Base-by-base conservation (phyloP, 73 alveolate genomes). In the Stentor roeselii region DNA sequence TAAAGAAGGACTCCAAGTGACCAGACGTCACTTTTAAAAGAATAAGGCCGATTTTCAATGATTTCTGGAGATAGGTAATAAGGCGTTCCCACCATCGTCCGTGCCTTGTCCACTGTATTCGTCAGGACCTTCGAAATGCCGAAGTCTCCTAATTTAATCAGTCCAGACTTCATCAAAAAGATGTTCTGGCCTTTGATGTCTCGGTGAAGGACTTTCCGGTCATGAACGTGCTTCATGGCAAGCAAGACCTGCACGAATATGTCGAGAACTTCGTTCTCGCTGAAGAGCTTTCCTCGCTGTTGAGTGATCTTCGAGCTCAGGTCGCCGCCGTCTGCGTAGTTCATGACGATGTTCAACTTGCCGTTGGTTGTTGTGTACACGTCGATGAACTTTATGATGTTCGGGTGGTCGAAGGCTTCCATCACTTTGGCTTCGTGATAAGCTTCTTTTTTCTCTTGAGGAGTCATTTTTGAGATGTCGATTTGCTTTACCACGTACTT, bases 21-120 rank as follows among this genome's bases (percentile, higher is more conserved):
- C 98, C 99, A 95, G 2, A 95, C 87, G 80, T 95, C 99, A 42
- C 95, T 84, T 82, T 94, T 88, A 61, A 95, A 95, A 40, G 90
- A 78, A 78, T 95, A 95, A 15, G 97, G 98, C 78, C 90, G 91
- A 76, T 86, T 89, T 82, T 90, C 96, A 21, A 97, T 90, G 42
- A 97, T 97, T 86, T 97, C 99, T 27, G 99, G 99, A 11, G 99
- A 83, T 60, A 94, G 86, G 77, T 94, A 96, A 84, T 96, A 96
- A 2, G 98, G 99, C 14, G 99, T 96, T 31, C 98, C 99, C 59
- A 97, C 96, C 60, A 89, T 88, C 6, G 98, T 93, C 60, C 83
- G 89, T 39, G 99, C 97, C 59, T 95, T 90, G 58, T 93, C 97
- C 84, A 91, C 86, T 0, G 98, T 96, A 77, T 89, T 86, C 59